Evolutionary conservation across 2,329 filamentous ascomycete genomes (phyloP), one percentile per base, ranked within the genome.

Genomic region (Fusarium aywerte): DNA sequence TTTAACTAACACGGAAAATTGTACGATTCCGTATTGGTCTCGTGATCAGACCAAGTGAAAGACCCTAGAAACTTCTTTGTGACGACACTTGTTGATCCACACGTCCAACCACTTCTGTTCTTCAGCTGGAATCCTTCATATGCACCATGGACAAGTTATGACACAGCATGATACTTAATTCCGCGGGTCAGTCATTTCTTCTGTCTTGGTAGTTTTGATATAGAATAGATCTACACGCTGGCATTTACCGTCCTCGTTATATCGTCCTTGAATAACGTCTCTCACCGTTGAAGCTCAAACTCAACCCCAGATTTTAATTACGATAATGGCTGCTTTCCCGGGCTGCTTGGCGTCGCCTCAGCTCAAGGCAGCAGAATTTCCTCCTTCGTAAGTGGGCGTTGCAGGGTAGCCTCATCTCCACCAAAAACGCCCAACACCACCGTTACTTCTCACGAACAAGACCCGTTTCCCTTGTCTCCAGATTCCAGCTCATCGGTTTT

Each of bases 341-440:
- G 54, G 57, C 57, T 50, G 27, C 51, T 56, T 62, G 52, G 43
- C 43, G 23, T 47, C 40, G 29, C 27, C 49, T 63, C 49, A 65
- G 62, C 61, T 43, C 58, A 69, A 69, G 66, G 66, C 66, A 69
- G 47, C 66, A 69, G 66, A 60, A 69, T 69, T 69, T 32, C 53
- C 58, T 54, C 42, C 23, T 39, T 47, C 18, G n/a, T 64, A 50
- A 69, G 38, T 69, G 66, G 66, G 35, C 50, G 20, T 57, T 51
- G n/a, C 47, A 54, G 47, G 35, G 38, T 59, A 45, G 40, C 55
- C 38, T 57, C 58, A 67, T 59, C 62, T 67, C 62, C 66, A 67
- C 62, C 65, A 55, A 12, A 39, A 64, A 48, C 21, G 40, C 35
- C 47, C 48, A 42, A 39, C 32, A 58, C n/a, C 31, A 48, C 15